Conservation (phyloP, 495 filamentous ascomycete genomes). For the Sphaerosporella brunnea region DNA sequence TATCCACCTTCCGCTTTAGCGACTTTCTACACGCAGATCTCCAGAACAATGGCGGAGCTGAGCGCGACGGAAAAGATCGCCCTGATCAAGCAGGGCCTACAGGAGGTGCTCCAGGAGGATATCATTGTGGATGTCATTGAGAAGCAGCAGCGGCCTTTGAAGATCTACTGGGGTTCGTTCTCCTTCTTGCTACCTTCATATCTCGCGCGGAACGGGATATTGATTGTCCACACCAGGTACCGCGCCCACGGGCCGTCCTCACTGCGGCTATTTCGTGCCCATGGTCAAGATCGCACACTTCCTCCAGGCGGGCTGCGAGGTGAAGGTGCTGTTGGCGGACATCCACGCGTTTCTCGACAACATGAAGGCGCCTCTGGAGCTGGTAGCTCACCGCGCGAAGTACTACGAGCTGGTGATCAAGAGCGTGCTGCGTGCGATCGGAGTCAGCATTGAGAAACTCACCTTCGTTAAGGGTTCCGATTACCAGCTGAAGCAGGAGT, state of each 20-base stretch:
- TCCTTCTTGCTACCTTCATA: neutral
- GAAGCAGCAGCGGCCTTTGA: constrained; percentile 49
- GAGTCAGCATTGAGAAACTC: constrained; percentile 59
- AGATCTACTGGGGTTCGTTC: constrained; percentile 65
- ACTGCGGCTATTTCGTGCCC: constrained; percentile 70
- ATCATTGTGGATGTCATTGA: constrained; percentile 60
- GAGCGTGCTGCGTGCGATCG: constrained; percentile 47
- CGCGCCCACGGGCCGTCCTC: constrained; percentile 55
- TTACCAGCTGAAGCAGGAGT: constrained; percentile 56
- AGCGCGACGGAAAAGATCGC: constrained; percentile 35
- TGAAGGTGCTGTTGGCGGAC: constrained; percentile 68
- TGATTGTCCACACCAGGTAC: constrained; percentile 34
- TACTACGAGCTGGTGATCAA: constrained; percentile 56
- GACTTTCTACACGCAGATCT: neutral
- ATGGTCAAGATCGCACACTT: constrained; percentile 80
- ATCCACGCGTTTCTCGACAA: constrained; percentile 67
- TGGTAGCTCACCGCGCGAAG: constrained; percentile 59
- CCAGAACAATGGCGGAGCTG: constrained; percentile 23
- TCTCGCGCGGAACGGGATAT: constrained; percentile 1
- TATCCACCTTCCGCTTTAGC: neutral
- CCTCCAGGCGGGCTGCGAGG: constrained; percentile 63
- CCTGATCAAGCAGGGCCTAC: constrained; percentile 64
- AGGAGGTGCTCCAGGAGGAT: constrained; percentile 71
- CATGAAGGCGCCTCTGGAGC: constrained; percentile 68
- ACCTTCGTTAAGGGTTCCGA: constrained; percentile 68